Evolutionary conservation across 495 filamentous ascomycete genomes (phyloP).

Genomic region (Amorphotheca resinae): DNA sequence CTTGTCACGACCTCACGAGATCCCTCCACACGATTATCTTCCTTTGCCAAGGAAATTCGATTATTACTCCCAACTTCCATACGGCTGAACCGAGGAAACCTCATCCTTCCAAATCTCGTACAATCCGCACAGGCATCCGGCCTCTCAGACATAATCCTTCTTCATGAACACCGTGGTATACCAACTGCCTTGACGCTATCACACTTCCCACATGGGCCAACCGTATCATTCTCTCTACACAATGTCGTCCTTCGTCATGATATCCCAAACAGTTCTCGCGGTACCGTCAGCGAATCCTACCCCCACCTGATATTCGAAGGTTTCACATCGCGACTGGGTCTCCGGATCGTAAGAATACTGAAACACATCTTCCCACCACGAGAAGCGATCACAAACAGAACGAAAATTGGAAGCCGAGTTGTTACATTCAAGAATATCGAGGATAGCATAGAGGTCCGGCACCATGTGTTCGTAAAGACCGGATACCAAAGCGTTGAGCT

Average conservation of each 20-base stretch:
- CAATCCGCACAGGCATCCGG: slow-evolving; percentile 63
- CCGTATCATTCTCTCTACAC: slow-evolving; percentile 80
- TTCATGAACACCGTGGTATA: slow-evolving; percentile 89
- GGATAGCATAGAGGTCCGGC: slow-evolving; percentile 78
- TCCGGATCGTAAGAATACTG: slow-evolving; percentile 75
- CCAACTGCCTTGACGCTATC: slow-evolving; percentile 84
- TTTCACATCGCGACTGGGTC: slow-evolving; percentile 73
- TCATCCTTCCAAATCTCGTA: slow-evolving; percentile 75
- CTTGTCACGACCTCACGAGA: slow-evolving; percentile 88
- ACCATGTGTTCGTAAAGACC: slow-evolving; percentile 74
- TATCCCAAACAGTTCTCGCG: slow-evolving; percentile 74
- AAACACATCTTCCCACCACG: slow-evolving; percentile 93
- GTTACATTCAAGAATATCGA: slow-evolving; percentile 94
- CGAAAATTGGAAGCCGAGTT: slow-evolving; percentile 73
- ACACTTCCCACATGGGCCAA: slow-evolving; percentile 89
- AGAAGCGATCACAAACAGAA: slow-evolving; percentile 48
- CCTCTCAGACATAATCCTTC: slow-evolving; percentile 72
- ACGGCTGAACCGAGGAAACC: slow-evolving; percentile 81
- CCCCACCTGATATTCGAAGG: slow-evolving; percentile 94
- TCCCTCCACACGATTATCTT: slow-evolving; percentile 68
- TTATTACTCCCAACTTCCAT: slow-evolving; percentile 84
- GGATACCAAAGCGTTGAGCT: slow-evolving; percentile 82
- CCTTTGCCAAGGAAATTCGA: slow-evolving; percentile 93
- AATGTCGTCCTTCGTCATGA: slow-evolving; percentile 91
- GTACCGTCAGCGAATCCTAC: slow-evolving; percentile 88